Evolutionary conservation across 2,329 filamentous ascomycete species (phyloP), one percentile per base, ranked within the genome.

Genomic region (Pestalotiopsis sp.): DNA sequence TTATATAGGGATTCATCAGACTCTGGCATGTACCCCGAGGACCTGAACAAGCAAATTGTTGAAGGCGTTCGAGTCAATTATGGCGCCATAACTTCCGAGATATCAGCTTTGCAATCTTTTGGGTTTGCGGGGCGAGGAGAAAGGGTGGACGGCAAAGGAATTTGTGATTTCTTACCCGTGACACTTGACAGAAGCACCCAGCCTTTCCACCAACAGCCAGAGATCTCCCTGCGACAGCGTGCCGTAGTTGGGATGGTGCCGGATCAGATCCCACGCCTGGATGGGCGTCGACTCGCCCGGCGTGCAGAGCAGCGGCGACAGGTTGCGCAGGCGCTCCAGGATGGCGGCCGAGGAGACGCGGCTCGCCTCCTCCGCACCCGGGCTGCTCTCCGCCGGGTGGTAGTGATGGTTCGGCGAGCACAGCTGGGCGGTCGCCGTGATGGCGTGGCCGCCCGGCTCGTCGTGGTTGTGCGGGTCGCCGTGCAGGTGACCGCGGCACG

Each of bases 111-210:
- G 2, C 45, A 14, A 52, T n/a, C 6, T 52, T 52, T 52, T n/a
- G 17, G n/a, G 45, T 3, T 23, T 20, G 45, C 45, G 45, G 41
- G 41, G 41, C 3, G 17, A 45, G 6, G 7, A n/a, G n/a, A 1
- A 5, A 9, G n/a, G 45, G 6, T 9, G n/a, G n/a, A n/a, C n/a
- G n/a, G n/a, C n/a, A n/a, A n/a, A n/a, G n/a, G n/a, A n/a, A n/a
- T n/a, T n/a, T n/a, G n/a, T n/a, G n/a, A n/a, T n/a, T n/a, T 12
- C 60, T 63, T 41, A 64, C 62, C 62, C 62, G 41, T 64, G 62
- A 31, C 62, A 64, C 5, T 64, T 64, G 5, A 64, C 27, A 14
- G 62, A 23, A 14, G 38, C 38, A 11, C 62, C 31, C 36, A 64
- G 38, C 20, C 36, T 64, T 17, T 64, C 39, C 2, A 39, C 38